Evolutionary conservation across 768 basidiomycete genomes (phyloP), one percentile per base, ranked within the genome.

Genomic region (Serendipita sp.): DNA sequence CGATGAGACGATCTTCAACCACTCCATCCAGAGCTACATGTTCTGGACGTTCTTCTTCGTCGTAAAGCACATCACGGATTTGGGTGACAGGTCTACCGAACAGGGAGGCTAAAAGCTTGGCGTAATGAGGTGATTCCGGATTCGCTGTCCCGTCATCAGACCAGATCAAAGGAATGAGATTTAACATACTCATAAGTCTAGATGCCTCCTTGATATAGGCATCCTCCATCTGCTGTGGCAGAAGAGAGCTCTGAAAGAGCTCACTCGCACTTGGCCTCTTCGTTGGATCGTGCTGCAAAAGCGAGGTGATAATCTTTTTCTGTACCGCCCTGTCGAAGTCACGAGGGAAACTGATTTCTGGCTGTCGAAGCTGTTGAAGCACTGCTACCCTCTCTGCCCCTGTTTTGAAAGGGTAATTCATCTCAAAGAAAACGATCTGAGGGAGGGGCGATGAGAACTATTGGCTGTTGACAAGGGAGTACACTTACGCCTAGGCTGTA

Each of bases 351-450:
- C 79, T 76, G 26, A 94, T 81, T 16, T 78, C 74, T 0, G 84
- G 84, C 67, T 82, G 84, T 26, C 94, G 76, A 30, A 96, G 70
- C 58, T 85, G 82, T 67, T 88, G 87, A 0, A 97, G 78, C 22
- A 93, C 90, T 1, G 80, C 82, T 42, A 88, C 87, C 22, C 93
- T 83, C 69, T 97, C 93, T 20, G 88, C 79, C 1, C 82, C 84
- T 0, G 93, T 96, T 11, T 80, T 75, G 73, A 96, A 91, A 17
- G 75, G 68, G 72, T 85, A 90, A 71, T 90, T 93, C 92, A 96
- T 95, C 75, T 97, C 94, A 69, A 97, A 96, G 73, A 96, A 96
- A 14, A 96, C 93, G 66, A 97, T 84, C 90, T 93, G 65, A 22
- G 26, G 38, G 64, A 42, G 28, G 45, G 22, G 62, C 20, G 28